phyloP scores from a whole-genome alignment of 768 basidiomycete genomes.

The Termitomyces sp. region DNA sequence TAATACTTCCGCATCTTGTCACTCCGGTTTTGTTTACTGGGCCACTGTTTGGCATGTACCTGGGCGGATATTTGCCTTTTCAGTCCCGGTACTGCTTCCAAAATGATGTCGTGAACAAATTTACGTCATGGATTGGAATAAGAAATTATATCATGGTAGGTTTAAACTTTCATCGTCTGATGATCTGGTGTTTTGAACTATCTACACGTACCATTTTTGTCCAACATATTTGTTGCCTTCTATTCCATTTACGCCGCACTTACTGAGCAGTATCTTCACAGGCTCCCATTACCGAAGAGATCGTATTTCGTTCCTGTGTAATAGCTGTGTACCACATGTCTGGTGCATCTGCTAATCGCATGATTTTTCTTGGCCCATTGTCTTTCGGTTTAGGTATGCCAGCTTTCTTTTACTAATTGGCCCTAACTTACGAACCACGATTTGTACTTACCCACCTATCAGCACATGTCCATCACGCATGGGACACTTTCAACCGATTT shows the following conservation, averaged over 20 bases:
- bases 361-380: constrained; percentile 82
- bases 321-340: constrained; percentile 72
- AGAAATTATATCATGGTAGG: constrained; percentile 66
- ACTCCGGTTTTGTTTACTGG: constrained; percentile 77
- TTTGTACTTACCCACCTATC: neutral
- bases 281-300: constrained; percentile 91
- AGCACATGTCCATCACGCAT: constrained; percentile 94
- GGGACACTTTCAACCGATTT: constrained; percentile 76
- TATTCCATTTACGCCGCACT: neutral
- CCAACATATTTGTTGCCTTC: neutral
- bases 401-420: neutral
- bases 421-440: neutral
- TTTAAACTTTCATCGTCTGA: neutral
- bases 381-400: constrained; percentile 83
- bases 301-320: constrained; percentile 87
- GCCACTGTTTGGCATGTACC: constrained; percentile 61
- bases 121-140: constrained; percentile 56
- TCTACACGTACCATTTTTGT: neutral
- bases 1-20: constrained; percentile 52
- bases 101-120: constrained; percentile 34
- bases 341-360: constrained; percentile 47
- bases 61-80: constrained; percentile 50
- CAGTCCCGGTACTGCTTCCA: constrained; percentile 50
- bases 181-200: neutral
- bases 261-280: constrained; percentile 33